These are phyloP conservation scores for Tolypocladium paradoxum DNA, from an alignment of 2,329 filamentous ascomycete genomes.

Conservation along the genomic window DNA sequence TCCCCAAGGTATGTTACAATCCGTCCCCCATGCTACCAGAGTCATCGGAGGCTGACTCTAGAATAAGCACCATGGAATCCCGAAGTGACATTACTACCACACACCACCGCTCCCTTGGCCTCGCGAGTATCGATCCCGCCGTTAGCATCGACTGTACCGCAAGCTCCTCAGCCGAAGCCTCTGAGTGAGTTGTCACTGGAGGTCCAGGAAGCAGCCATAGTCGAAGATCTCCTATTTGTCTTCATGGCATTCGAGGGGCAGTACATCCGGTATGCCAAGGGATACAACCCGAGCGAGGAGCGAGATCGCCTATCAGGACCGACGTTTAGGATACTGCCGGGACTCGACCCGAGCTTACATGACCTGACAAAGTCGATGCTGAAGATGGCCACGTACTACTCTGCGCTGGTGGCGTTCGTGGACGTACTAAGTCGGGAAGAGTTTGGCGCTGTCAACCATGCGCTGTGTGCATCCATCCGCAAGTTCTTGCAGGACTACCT, in stretches of 20 bases:
- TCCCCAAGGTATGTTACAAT: constrained; percentile 32
- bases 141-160: constrained; percentile 62
- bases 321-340: constrained; percentile 65
- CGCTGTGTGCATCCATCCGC: constrained; percentile 87
- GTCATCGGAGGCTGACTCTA: not conserved
- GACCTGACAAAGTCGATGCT: constrained; percentile 84
- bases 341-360: constrained; percentile 81
- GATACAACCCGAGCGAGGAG: constrained; percentile 75
- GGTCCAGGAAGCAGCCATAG: constrained; percentile 72
- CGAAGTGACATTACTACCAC: constrained; percentile 60
- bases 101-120: constrained; percentile 62
- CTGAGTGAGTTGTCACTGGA: constrained; percentile 65
- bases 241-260: constrained; percentile 99
- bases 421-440: constrained; percentile 90
- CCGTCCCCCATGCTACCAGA: not conserved
- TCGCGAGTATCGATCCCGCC: constrained; percentile 54
- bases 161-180: constrained; percentile 58
- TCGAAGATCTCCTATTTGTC: constrained; percentile 86
- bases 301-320: constrained; percentile 80
- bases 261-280: constrained; percentile 77
- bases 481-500: constrained; percentile 90
- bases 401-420: constrained; percentile 81
- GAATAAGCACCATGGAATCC: constrained; percentile 59
- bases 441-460: constrained; percentile 91
- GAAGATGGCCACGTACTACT: constrained; percentile 89